Evolutionary conservation across 257 asterid genomes (phyloP).

Genomic region (Nicotiana tabacum): DNA sequence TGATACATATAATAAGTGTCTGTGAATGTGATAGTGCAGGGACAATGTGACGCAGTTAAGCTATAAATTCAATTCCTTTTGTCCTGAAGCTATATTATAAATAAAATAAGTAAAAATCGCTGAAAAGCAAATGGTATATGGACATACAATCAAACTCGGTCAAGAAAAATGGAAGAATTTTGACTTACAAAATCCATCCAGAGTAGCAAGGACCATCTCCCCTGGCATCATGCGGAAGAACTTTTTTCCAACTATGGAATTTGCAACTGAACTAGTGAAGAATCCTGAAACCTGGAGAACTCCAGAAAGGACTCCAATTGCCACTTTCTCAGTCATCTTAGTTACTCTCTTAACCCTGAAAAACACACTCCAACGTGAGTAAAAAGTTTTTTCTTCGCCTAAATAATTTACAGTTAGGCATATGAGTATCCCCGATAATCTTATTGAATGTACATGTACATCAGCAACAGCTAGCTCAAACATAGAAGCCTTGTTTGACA

Average conservation of each 20-base stretch:
- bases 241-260: conserved; percentile 80
- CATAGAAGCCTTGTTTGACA: not conserved
- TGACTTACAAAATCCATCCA: conserved; percentile 94
- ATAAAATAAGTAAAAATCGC: not conserved
- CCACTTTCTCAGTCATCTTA: conserved; percentile 86
- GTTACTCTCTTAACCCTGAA: conserved; percentile 84
- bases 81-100: not conserved
- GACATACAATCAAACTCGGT: not conserved
- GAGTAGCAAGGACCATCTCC: conserved; percentile 84
- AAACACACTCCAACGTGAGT: conserved; percentile 8
- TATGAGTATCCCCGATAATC: not conserved
- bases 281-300: conserved; percentile 82
- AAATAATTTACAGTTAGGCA: conserved; percentile 3
- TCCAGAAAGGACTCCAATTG: conserved; percentile 80
- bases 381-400: not conserved
- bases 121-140: not conserved
- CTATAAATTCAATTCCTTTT: not conserved
- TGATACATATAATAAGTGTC: too few relatives aligned
- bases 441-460: not conserved
- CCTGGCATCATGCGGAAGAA: conserved; percentile 78
- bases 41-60: too few relatives aligned
- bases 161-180: conserved; percentile 4
- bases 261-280: conserved; percentile 63
- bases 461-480: not conserved
- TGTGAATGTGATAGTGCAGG: not conserved